Percentiles rank a stretch among this genome's conserved stretches.
These are phyloP conservation scores for Blepharisma stoltei DNA, from an alignment of 73 alveolate genomes.

Conservation along the genomic window DNA sequence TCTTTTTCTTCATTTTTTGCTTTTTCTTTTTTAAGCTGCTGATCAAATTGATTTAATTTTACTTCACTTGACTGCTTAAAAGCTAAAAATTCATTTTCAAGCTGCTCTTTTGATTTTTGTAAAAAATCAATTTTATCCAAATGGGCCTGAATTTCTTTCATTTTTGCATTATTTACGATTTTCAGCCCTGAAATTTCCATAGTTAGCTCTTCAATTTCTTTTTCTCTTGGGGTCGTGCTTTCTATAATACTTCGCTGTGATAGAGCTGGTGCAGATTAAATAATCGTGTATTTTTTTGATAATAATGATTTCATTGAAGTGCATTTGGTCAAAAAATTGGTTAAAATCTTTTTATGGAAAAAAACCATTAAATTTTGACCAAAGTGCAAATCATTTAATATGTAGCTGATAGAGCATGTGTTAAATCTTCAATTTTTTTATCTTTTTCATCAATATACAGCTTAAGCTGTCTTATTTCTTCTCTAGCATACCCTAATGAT, in stretches of 20 bases:
- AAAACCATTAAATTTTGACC: no score
- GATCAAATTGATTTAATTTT: not conserved
- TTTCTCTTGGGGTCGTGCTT: not conserved
- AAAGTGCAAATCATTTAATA: no score
- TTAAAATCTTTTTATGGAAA: no score
- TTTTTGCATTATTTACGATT: not conserved
- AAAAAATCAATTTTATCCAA: not conserved
- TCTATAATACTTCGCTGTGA: conserved; percentile 11
- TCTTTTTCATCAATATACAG: not conserved
- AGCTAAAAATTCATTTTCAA: not conserved
- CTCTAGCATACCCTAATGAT: conserved; percentile 7
- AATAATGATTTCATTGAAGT: no score
- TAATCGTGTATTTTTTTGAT: no score
- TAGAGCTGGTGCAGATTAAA: no score
- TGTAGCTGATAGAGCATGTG: conserved; percentile 16
- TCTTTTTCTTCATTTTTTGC: not conserved
- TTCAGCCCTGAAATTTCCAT: not conserved
- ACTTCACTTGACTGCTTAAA: not conserved
- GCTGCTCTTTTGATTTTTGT: not conserved
- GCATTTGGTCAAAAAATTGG: no score
- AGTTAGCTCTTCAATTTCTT: conserved; percentile 27
- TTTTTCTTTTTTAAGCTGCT: not conserved
- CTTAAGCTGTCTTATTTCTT: not conserved
- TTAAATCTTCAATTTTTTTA: conserved; percentile 10
- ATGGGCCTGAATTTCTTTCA: not conserved